A percentile compares a stretch with the other conserved stretches of the same genome.
These are phyloP conservation scores for Backusella liffmaniae DNA, from an alignment of 192 early-diverging fungal species.

Conservation along the genomic window DNA sequence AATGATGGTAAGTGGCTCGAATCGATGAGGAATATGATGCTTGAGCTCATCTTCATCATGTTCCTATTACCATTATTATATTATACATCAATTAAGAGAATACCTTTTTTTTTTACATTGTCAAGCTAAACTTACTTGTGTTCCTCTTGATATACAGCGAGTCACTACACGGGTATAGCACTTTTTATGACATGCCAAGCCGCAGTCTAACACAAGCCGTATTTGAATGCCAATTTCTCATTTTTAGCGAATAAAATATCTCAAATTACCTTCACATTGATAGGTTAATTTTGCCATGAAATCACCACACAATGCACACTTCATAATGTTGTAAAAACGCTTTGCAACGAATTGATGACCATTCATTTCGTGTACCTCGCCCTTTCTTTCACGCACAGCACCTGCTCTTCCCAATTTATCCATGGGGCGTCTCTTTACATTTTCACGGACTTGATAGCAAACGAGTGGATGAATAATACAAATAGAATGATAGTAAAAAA, in stretches of 20 bases:
- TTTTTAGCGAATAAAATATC: background rate
- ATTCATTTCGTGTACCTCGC: constrained; percentile 80
- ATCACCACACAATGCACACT: constrained; percentile 92
- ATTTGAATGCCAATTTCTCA: background rate
- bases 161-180: constrained; percentile 82
- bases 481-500: background rate
- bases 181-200: constrained; percentile 91
- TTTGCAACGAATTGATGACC: constrained; percentile 91
- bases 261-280: constrained; percentile 80
- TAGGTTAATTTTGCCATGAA: constrained; percentile 86
- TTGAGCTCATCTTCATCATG: constrained; percentile 69
- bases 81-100: background rate
- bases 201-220: constrained; percentile 66
- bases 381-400: constrained; percentile 76
- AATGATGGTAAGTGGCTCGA: constrained; percentile 77
- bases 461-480: too few species aligned
- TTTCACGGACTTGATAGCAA: constrained; percentile 28
- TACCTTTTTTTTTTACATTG: background rate
- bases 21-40: constrained; percentile 96
- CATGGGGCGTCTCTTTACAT: constrained; percentile 42
- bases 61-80: constrained; percentile 31
- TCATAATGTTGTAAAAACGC: constrained; percentile 96
- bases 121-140: background rate
- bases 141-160: constrained; percentile 71
- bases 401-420: constrained; percentile 69